Evolutionary conservation across 1,284 basidiomycete species (phyloP).

Genomic region (Ustilago trichophora): DNA sequence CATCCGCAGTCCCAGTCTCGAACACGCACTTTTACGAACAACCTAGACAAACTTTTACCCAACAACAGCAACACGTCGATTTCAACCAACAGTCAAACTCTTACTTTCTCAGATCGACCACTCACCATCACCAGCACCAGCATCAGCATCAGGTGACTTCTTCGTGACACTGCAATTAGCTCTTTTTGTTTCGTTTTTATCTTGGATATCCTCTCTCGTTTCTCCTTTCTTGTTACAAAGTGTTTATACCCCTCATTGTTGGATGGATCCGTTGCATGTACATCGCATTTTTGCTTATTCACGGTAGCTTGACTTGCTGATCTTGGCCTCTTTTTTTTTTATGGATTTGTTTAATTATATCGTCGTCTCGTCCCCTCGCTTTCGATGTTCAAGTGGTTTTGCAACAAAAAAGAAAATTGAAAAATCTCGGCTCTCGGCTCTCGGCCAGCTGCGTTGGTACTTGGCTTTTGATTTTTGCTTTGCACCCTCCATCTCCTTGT

Average conservation of each 20-base stretch:
- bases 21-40: slow-evolving; percentile 28
- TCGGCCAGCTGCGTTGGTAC: not conserved
- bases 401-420: too few species aligned
- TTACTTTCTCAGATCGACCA: slow-evolving; percentile 8
- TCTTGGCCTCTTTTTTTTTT: not conserved
- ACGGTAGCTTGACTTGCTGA: not conserved
- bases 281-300: slow-evolving; percentile 9
- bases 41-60: slow-evolving; percentile 1
- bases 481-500: not conserved
- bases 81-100: slow-evolving; percentile 6
- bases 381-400: too few species aligned
- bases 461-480: not conserved
- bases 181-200: not conserved
- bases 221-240: not conserved
- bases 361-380: too few species aligned
- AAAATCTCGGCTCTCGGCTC: slow-evolving; percentile 10
- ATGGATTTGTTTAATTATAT: slow-evolving; percentile 19
- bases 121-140: too few species aligned
- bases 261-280: too few species aligned
- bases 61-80: slow-evolving; percentile 10
- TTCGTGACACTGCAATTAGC: not conserved
- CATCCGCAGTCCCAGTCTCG: slow-evolving; percentile 6
- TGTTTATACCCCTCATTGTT: too few species aligned
- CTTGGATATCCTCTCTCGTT: too few species aligned
- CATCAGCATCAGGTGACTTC: slow-evolving; percentile 5